Conservation (phyloP, 2,329 filamentous ascomycete genomes). For the Sclerotinia trifoliorum region DNA sequence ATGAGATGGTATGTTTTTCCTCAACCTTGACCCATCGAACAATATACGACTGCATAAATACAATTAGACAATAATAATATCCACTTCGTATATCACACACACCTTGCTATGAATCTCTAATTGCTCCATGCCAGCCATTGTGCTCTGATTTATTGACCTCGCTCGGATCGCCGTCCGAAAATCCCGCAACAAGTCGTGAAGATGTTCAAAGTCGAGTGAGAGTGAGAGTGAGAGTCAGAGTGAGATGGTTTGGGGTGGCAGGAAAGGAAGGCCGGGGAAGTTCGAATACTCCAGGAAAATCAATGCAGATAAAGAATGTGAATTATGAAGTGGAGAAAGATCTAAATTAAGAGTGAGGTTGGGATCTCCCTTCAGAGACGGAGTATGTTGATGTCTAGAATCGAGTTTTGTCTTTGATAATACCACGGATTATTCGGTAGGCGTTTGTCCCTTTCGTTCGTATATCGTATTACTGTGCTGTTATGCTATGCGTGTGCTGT, state of each 20-base stretch:
- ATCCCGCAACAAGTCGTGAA: not conserved
- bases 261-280: not conserved
- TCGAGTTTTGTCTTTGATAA: slow-evolving; percentile 2
- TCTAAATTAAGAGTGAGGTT: not conserved
- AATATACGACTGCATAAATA: slow-evolving; percentile 75
- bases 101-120: slow-evolving; percentile 98
- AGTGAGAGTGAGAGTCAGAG: not conserved
- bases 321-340: slow-evolving; percentile 1
- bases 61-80: slow-evolving; percentile 21
- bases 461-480: not conserved
- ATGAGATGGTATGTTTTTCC: slow-evolving; percentile 88
- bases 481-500: not conserved
- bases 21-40: slow-evolving; percentile 95
- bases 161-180: slow-evolving; percentile 1
- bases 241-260: not conserved
- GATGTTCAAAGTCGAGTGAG: not conserved
- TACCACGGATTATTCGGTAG: slow-evolving; percentile 7
- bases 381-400: not conserved
- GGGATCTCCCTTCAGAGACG: not conserved
- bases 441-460: not conserved
- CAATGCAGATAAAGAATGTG: slow-evolving; percentile 5
- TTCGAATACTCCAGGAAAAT: not conserved
- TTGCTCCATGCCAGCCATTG: slow-evolving; percentile 93
- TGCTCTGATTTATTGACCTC: slow-evolving; percentile 59
- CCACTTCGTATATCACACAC: slow-evolving; percentile 37